phyloP scores from a whole-genome alignment of 108 stramenopile species.

The Cyclotella cryptica region DNA sequence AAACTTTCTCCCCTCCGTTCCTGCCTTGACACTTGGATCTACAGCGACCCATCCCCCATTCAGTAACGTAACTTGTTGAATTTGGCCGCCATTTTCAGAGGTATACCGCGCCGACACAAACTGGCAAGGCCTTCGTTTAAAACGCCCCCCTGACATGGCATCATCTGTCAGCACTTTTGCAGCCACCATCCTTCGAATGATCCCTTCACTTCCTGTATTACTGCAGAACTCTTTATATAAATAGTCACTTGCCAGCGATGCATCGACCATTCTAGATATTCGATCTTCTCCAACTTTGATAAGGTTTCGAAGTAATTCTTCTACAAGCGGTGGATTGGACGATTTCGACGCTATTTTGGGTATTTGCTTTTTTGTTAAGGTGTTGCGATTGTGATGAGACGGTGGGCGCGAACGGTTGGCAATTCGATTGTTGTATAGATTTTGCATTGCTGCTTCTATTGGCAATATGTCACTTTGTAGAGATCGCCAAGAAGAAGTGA shows the following conservation, averaged over 20 bases:
- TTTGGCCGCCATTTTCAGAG: neutral
- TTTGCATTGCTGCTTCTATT: conserved; percentile 57
- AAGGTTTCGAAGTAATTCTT: conserved; percentile 58
- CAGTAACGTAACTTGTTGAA: conserved; percentile 53
- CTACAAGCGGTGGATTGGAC: conserved; percentile 28
- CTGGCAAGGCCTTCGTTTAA: conserved; percentile 76
- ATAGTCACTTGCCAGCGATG: conserved; percentile 33
- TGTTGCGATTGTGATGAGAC: conserved; percentile 12
- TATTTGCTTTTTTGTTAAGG: conserved; percentile 62
- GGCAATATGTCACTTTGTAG: conserved; percentile 46
- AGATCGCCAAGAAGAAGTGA: conserved; percentile 9
- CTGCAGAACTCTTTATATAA: conserved; percentile 48
- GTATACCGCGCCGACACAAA: conserved; percentile 32
- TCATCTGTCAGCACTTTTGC: conserved; percentile 63
- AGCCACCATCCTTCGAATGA: conserved; percentile 51
- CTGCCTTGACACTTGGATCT: conserved; percentile 68
- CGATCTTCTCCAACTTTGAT: conserved; percentile 62
- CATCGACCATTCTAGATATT: conserved; percentile 62
- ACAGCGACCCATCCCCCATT: conserved; percentile 90
- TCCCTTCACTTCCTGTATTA: conserved; percentile 16
- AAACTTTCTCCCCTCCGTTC: conserved; percentile 75
- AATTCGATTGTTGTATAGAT: conserved; percentile 52
- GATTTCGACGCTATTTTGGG: conserved; percentile 32
- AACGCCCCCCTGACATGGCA: conserved; percentile 69
- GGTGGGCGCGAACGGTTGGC: conserved; percentile 38